phyloP scores from a whole-genome alignment of 179 eudicot genomes.

The Carnegiea gigantea region DNA sequence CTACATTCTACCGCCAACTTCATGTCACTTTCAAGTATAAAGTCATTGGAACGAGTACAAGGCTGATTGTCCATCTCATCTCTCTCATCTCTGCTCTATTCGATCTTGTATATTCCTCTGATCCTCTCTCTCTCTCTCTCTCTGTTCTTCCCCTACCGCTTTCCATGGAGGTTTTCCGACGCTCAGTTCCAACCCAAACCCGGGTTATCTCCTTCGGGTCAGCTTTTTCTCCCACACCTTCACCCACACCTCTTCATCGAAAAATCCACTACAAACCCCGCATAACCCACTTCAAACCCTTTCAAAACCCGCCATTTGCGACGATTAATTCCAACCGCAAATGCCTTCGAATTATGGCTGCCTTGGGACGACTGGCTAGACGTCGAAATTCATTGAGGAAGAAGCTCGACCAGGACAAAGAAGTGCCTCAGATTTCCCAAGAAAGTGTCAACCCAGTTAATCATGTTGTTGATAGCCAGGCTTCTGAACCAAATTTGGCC shows the following conservation, averaged over 20 bases:
- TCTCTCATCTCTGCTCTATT: background rate
- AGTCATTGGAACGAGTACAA: background rate
- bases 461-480: conserved; percentile 27
- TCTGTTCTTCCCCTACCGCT: background rate
- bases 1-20: background rate
- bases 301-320: conserved; percentile 14
- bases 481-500: conserved; percentile 25
- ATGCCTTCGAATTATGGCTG: conserved; percentile 44
- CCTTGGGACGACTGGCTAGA: conserved; percentile 35
- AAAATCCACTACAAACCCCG: conserved; percentile 25
- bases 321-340: conserved; percentile 17
- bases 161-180: conserved; percentile 35
- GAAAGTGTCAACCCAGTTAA: conserved; percentile 28
- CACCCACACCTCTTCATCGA: conserved; percentile 24
- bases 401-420: conserved; percentile 46
- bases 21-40: background rate
- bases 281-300: conserved; percentile 27
- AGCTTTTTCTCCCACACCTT: conserved; percentile 25
- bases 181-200: conserved; percentile 21
- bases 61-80: background rate
- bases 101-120: background rate
- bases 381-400: conserved; percentile 44
- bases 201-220: conserved; percentile 22
- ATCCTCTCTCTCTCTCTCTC: background rate
- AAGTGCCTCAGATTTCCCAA: conserved; percentile 29